These are phyloP conservation scores for Acacia pycnantha DNA, from an alignment of 331 rosid genomes.

Conservation along the genomic window DNA sequence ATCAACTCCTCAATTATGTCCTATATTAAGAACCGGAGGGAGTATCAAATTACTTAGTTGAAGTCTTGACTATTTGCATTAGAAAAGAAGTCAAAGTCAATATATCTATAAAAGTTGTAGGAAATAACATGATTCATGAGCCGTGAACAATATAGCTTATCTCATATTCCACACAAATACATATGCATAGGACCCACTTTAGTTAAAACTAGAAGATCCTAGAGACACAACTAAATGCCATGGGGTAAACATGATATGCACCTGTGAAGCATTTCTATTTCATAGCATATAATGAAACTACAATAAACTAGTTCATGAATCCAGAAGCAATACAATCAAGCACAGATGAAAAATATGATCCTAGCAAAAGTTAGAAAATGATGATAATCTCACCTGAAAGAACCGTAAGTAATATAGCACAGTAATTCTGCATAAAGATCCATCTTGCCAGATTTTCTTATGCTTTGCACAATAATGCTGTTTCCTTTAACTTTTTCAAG, in stretches of 20 bases:
- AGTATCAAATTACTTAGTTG: constrained; percentile 14
- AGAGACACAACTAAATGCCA: constrained; percentile 9
- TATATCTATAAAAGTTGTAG: background rate
- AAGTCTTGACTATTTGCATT: constrained; percentile 19
- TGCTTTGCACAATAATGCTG: constrained; percentile 51
- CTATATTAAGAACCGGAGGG: too few relatives aligned
- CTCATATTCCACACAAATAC: background rate
- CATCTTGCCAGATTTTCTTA: constrained; percentile 88
- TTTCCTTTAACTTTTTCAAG: constrained; percentile 66
- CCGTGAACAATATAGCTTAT: background rate
- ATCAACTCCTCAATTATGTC: too few relatives aligned
- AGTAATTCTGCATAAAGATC: constrained; percentile 83
- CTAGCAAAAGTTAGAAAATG: constrained; percentile 9
- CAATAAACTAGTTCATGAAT: constrained; percentile 3
- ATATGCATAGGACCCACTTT: background rate
- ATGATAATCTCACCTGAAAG: constrained; percentile 58
- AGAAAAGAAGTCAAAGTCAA: constrained; percentile 6
- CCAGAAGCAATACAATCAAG: constrained; percentile 20
- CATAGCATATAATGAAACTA: constrained; percentile 3
- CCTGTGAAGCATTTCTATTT: constrained; percentile 16
- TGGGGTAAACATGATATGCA: constrained; percentile 5
- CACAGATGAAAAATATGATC: background rate
- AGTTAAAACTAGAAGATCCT: constrained; percentile 18
- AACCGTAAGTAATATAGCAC: constrained; percentile 73
- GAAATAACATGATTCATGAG: background rate